Conservation (phyloP, 176 grass and related monocot genomes). For the Zoysia japonica region DNA sequence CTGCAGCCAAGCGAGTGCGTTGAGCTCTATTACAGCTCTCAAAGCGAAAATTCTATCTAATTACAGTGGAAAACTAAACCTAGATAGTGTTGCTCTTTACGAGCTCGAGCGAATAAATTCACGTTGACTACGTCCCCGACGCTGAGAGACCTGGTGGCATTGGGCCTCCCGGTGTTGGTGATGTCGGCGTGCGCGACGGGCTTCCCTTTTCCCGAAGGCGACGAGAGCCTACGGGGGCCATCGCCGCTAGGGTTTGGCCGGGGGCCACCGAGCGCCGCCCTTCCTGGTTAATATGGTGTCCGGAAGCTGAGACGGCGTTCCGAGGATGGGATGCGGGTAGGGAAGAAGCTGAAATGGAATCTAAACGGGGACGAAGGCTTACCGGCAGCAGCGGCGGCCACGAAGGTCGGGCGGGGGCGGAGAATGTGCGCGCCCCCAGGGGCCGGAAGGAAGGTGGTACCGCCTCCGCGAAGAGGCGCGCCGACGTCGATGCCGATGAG, state of each 20-base stretch:
- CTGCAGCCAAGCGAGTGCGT: conserved; percentile 28
- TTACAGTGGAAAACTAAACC: background rate
- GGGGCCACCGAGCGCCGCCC: conserved; percentile 17
- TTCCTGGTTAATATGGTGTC: conserved; percentile 1
- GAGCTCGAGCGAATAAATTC: background rate
- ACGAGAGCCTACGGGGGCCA: background rate
- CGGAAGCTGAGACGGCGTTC: background rate
- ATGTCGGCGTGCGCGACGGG: conserved; percentile 51
- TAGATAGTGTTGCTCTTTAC: no score
- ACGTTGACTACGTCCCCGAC: conserved; percentile 45
- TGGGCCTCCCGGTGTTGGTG: conserved; percentile 52
- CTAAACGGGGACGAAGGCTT: background rate
- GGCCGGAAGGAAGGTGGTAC: background rate
- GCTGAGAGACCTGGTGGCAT: conserved; percentile 23
- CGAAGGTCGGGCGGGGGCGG: background rate
- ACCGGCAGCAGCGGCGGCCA: conserved; percentile 39
- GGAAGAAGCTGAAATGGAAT: background rate
- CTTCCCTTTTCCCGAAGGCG: conserved; percentile 22
- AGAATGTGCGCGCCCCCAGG: background rate
- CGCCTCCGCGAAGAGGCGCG: background rate
- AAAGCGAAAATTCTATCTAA: background rate
- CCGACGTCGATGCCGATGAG: background rate
- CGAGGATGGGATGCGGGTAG: background rate
- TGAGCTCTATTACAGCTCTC: background rate
- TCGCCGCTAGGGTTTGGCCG: conserved; percentile 11